These are phyloP conservation scores for Citrus mangshanensis DNA, from an alignment of 345 rosid genomes.

Conservation along the genomic window DNA sequence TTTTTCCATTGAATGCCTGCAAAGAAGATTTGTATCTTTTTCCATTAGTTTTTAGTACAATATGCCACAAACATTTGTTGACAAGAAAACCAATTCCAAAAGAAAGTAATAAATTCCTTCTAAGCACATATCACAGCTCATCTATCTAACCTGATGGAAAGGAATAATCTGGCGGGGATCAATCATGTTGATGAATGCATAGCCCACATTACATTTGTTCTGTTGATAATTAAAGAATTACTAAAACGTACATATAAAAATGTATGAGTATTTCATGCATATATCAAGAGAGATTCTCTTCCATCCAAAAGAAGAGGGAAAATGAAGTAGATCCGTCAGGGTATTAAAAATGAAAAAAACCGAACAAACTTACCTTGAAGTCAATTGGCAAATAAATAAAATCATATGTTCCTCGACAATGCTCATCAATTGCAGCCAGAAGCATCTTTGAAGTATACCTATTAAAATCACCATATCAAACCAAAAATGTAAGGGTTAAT, in stretches of 20 bases:
- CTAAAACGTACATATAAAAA: neutral
- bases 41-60: neutral
- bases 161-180: constrained; percentile 77
- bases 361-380: constrained; percentile 55
- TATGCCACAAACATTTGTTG: neutral
- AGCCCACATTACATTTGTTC: constrained; percentile 96
- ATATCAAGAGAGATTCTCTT: neutral
- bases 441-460: constrained; percentile 90
- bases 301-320: constrained; percentile 1
- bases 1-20: constrained; percentile 86
- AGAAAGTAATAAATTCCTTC: neutral
- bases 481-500: neutral
- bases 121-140: neutral
- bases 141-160: constrained; percentile 53
- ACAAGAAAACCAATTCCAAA: neutral
- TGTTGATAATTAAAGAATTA: constrained; percentile 26
- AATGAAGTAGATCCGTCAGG: constrained; percentile 3
- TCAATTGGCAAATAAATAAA: constrained; percentile 81
- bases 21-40: constrained; percentile 4
- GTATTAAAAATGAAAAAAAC: neutral
- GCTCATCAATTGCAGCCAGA: constrained; percentile 75
- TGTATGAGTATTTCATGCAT: neutral
- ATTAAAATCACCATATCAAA: constrained; percentile 19
- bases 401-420: constrained; percentile 74
- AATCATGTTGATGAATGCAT: constrained; percentile 83